Conservation (phyloP, 257 asterid species). For the Solanum appendiculatum region DNA sequence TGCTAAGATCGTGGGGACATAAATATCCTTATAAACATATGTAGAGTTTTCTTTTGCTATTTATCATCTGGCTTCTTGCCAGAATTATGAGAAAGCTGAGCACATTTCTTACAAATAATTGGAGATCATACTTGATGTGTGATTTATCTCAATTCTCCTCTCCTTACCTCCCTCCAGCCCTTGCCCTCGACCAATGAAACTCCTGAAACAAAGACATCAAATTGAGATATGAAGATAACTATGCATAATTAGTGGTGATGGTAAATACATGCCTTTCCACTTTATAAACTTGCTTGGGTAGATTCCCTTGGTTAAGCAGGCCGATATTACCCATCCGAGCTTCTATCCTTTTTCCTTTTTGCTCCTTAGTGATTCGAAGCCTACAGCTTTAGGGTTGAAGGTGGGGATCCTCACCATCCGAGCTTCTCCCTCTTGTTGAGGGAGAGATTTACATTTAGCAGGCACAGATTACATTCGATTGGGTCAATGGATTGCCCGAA, state of each 20-base stretch:
- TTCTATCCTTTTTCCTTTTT: not conserved
- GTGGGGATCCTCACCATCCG: not conserved
- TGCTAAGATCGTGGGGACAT: slow-evolving; percentile 6
- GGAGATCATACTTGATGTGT: not conserved
- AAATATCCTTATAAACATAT: slow-evolving; percentile 12
- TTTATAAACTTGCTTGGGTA: not conserved
- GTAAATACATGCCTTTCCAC: not conserved
- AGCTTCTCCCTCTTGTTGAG: not conserved
- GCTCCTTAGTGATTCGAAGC: not conserved
- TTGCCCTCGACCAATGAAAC: not conserved
- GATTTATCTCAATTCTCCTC: not conserved
- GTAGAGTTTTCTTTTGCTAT: slow-evolving; percentile 12
- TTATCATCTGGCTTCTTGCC: not conserved
- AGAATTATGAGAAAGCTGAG: slow-evolving; percentile 10
- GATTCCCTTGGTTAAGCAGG: not conserved
- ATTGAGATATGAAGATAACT: not conserved
- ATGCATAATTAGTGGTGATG: not conserved
- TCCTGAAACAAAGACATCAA: not conserved
- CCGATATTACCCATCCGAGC: not conserved
- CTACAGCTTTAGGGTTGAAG: not conserved
- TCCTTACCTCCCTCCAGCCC: not conserved
- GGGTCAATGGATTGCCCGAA: not conserved
- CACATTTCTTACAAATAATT: not conserved
- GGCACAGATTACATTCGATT: not conserved
- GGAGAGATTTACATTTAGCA: not conserved